phyloP scores from a whole-genome alignment of 2,329 filamentous ascomycete genomes.

The Stachybotrys chlorohalonatus region DNA sequence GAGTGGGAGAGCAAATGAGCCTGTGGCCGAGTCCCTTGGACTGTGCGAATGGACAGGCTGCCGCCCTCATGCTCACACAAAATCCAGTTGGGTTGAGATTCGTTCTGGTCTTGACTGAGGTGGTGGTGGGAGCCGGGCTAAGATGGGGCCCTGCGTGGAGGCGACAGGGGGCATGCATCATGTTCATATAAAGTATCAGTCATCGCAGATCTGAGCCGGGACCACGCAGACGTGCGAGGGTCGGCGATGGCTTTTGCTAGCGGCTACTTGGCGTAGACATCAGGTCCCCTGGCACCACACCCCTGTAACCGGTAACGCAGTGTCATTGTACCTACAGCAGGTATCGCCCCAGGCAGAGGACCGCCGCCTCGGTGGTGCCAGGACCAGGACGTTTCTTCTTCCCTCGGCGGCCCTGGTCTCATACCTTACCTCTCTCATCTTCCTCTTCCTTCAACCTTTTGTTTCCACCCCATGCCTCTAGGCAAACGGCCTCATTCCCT shows the following conservation, averaged over 20 bases:
- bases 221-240: not conserved
- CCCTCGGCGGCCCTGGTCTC: slow-evolving; percentile 23
- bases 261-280: slow-evolving; percentile 15
- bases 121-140: slow-evolving; percentile 10
- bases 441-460: slow-evolving; percentile 22
- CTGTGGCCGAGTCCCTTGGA: no score
- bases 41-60: slow-evolving; percentile 2
- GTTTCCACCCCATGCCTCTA: slow-evolving; percentile 19
- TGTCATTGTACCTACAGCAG: slow-evolving; percentile 9
- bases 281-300: slow-evolving; percentile 20
- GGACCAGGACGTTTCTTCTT: slow-evolving; percentile 30
- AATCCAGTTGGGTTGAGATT: slow-evolving; percentile 24
- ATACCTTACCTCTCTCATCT: slow-evolving; percentile 14
- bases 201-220: slow-evolving; percentile 4
- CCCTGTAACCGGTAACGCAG: slow-evolving; percentile 22
- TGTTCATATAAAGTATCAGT: slow-evolving; percentile 21
- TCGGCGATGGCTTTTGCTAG: slow-evolving; percentile 9
- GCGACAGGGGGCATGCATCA: slow-evolving; percentile 12
- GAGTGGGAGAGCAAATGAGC: not conserved
- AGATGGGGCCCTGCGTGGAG: slow-evolving; percentile 26
- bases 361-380: slow-evolving; percentile 21
- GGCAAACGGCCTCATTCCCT: slow-evolving; percentile 7
- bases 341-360: slow-evolving; percentile 24
- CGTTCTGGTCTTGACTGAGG: slow-evolving; percentile 26
- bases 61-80: slow-evolving; percentile 15